phyloP scores from a whole-genome alignment of 768 basidiomycete genomes.

The Serendipita sp. region DNA sequence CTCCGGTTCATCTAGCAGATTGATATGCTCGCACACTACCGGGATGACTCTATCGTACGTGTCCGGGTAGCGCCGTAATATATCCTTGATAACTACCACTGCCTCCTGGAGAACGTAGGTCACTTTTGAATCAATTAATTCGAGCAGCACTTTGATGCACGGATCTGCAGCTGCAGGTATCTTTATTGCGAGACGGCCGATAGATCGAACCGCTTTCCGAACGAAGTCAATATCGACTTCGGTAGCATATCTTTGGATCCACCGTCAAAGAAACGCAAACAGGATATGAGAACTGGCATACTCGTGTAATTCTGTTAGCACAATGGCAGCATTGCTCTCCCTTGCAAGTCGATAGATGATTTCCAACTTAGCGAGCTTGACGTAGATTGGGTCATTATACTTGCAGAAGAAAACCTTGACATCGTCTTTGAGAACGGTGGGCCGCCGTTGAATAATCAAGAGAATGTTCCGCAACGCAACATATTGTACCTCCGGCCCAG shows the following conservation, averaged over 20 bases:
- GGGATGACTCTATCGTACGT: slow-evolving; percentile 95
- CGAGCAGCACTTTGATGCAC: slow-evolving; percentile 76
- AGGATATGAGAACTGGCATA: slow-evolving; percentile 22
- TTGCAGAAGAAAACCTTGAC: slow-evolving; percentile 99
- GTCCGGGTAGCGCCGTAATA: slow-evolving; percentile 93
- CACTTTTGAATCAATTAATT: slow-evolving; percentile 84
- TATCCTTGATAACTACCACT: slow-evolving; percentile 92
- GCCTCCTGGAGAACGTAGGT: slow-evolving; percentile 96
- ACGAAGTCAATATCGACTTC: slow-evolving; percentile 99
- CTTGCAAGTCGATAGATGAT: slow-evolving; percentile 97
- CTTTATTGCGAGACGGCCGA: slow-evolving; percentile 96
- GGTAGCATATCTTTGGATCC: slow-evolving; percentile 70
- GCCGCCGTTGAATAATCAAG: slow-evolving; percentile 90
- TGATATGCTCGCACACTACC: slow-evolving; percentile 80
- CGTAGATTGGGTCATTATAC: slow-evolving; percentile 98
- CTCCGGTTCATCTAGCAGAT: slow-evolving; percentile 87
- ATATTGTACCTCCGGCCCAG: slow-evolving; percentile 97
- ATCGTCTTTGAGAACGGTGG: slow-evolving; percentile 84
- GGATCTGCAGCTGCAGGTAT: slow-evolving; percentile 75
- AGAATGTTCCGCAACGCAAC: slow-evolving; percentile 93
- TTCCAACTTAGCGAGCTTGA: slow-evolving; percentile 94
- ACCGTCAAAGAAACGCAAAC: neutral
- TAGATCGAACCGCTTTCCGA: slow-evolving; percentile 91
- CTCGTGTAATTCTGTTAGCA: slow-evolving; percentile 92
- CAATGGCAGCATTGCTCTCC: slow-evolving; percentile 86